These are phyloP conservation scores for Lepidium campestre DNA, from an alignment of 441 rosid species.

Conservation along the genomic window DNA sequence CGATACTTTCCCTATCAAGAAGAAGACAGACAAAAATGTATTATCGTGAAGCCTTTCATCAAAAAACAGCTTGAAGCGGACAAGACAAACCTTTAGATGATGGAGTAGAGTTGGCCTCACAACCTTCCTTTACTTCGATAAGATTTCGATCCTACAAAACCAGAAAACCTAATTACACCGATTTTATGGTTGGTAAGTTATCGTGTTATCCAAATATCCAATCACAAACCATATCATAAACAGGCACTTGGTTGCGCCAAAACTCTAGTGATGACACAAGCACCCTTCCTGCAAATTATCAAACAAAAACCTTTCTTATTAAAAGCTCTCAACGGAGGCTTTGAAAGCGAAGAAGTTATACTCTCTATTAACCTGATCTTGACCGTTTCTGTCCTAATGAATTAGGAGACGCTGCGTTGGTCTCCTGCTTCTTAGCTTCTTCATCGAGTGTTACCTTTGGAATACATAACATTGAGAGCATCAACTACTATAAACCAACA, in stretches of 20 bases:
- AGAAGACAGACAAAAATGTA: not conserved
- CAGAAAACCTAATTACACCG: not conserved
- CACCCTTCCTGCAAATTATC: slow-evolving; percentile 52
- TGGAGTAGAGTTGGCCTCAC: slow-evolving; percentile 1
- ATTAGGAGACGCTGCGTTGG: slow-evolving; percentile 31
- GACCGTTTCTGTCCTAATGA: slow-evolving; percentile 51
- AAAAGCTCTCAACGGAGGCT: not conserved
- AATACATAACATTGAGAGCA: slow-evolving; percentile 6
- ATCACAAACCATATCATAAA: slow-evolving; percentile 57
- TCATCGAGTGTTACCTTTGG: slow-evolving; percentile 38
- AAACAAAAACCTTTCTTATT: not conserved
- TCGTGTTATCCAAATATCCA: not conserved
- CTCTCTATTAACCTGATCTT: slow-evolving; percentile 51
- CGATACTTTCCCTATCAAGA: slow-evolving; percentile 10
- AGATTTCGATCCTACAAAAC: slow-evolving; percentile 45
- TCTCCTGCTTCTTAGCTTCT: slow-evolving; percentile 17
- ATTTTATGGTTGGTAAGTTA: not conserved
- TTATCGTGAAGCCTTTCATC: not conserved
- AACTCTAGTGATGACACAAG: slow-evolving; percentile 60
- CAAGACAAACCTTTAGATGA: slow-evolving; percentile 40
- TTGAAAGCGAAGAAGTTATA: not conserved
- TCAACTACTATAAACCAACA: slow-evolving; percentile 5
- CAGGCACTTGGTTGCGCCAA: slow-evolving; percentile 71
- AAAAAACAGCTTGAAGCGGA: not conserved
- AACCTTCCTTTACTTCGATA: slow-evolving; percentile 39